phyloP scores from a whole-genome alignment of 768 basidiomycete species.

The Lentinula sp. region DNA sequence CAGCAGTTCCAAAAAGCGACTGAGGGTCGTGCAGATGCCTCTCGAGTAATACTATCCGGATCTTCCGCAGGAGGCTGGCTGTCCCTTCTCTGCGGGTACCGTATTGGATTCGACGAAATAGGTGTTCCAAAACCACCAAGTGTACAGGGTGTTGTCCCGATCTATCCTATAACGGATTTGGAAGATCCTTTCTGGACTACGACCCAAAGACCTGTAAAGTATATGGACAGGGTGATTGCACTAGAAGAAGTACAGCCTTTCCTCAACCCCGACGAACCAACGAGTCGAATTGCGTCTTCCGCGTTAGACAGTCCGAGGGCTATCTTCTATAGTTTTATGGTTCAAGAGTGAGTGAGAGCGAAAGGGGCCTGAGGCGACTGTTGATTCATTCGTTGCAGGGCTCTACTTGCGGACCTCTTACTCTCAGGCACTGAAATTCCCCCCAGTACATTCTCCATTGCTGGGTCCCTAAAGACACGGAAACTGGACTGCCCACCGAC shows the following conservation, averaged over 20 bases:
- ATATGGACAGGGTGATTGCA: slow-evolving; percentile 25
- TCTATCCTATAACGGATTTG: slow-evolving; percentile 33
- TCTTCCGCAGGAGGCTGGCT: slow-evolving; percentile 36
- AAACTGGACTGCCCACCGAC: slow-evolving; percentile 21
- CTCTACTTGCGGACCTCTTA: slow-evolving; percentile 21
- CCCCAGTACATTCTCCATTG: slow-evolving; percentile 22
- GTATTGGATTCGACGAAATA: slow-evolving; percentile 27
- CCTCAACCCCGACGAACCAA: slow-evolving; percentile 18
- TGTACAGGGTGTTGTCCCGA: slow-evolving; percentile 24
- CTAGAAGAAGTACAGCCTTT: slow-evolving; percentile 23
- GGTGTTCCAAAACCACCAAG: slow-evolving; percentile 21
- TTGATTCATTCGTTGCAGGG: slow-evolving; percentile 13
- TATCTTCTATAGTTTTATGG: slow-evolving; percentile 32
- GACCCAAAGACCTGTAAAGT: slow-evolving; percentile 25
- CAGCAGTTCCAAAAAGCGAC: slow-evolving; percentile 21
- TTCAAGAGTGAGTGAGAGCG: slow-evolving; percentile 27
- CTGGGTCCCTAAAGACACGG: slow-evolving; percentile 17
- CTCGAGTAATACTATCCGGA: slow-evolving; percentile 26
- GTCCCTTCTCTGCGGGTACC: slow-evolving; percentile 25
- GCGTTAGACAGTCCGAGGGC: slow-evolving; percentile 19
- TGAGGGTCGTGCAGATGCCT: slow-evolving; percentile 19
- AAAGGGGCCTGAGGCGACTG: no score
- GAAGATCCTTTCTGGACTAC: slow-evolving; percentile 30
- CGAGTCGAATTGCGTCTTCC: slow-evolving; percentile 17
- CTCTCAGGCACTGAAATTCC: slow-evolving; percentile 26